These are phyloP conservation scores for Salicornia ramosissima DNA, from an alignment of 148 eudicot genomes.

Conservation along the genomic window DNA sequence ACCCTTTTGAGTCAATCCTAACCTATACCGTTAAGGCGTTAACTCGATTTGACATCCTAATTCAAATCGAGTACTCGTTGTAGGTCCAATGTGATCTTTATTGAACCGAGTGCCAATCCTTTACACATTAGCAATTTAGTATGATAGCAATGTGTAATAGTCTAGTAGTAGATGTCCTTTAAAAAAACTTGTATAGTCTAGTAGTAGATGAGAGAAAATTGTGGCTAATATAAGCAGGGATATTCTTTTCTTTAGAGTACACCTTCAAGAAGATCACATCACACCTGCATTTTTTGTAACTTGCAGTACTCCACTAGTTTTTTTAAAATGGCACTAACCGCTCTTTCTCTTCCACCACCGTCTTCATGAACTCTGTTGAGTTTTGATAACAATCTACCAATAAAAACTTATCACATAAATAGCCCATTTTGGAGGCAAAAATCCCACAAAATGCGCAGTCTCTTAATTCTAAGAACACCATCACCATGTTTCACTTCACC, in stretches of 20 bases:
- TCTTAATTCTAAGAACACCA: slow-evolving; percentile 24
- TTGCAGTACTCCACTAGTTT: slow-evolving; percentile 12
- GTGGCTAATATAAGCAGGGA: slow-evolving; percentile 17
- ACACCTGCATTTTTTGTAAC: slow-evolving; percentile 2
- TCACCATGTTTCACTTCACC: slow-evolving; percentile 19
- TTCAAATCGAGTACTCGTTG: too few species aligned
- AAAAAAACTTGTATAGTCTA: too few species aligned
- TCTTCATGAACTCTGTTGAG: background rate
- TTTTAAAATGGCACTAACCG: background rate
- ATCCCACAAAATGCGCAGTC: slow-evolving; percentile 27
- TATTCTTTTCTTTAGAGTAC: slow-evolving; percentile 11
- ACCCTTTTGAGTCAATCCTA: too few species aligned
- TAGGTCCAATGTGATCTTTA: too few species aligned
- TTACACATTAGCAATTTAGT: too few species aligned
- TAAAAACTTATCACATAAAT: background rate
- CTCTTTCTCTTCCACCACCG: background rate
- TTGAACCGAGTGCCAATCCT: too few species aligned
- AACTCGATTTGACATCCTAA: too few species aligned
- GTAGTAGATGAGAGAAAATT: too few species aligned
- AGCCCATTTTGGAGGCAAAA: background rate
- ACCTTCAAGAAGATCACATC: slow-evolving; percentile 14
- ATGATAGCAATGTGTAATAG: too few species aligned
- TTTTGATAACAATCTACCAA: background rate
- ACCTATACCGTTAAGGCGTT: too few species aligned
- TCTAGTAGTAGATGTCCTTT: too few species aligned